Conservation (phyloP, 306 rosid species). For the Acacia acuminata region DNA sequence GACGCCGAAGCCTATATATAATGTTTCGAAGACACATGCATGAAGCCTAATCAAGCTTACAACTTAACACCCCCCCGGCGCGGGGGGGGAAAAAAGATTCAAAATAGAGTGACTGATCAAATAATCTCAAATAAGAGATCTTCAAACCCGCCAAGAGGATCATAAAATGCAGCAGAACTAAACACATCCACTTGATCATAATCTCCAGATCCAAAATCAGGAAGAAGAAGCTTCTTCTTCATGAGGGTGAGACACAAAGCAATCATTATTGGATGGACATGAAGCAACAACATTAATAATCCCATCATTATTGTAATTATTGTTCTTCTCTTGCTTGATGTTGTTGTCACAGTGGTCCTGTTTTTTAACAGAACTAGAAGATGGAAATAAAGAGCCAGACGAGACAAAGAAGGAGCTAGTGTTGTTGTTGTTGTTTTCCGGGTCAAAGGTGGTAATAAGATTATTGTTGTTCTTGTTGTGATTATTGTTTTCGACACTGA, state of each 20-base stretch:
- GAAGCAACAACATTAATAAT: not conserved
- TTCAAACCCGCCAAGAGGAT: not conserved
- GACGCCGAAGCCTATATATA: too few relatives aligned
- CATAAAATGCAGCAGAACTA: not conserved
- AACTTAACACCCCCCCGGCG: too few relatives aligned
- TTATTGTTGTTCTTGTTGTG: not conserved
- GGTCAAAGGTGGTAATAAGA: slow-evolving; percentile 5
- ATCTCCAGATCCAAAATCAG: not conserved
- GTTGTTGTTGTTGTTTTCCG: not conserved
- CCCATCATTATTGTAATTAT: not conserved
- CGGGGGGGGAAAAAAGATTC: too few relatives aligned
- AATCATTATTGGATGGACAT: not conserved
- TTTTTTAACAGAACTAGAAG: not conserved
- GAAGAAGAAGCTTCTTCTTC: not conserved
- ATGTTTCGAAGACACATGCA: too few relatives aligned
- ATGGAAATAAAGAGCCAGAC: not conserved
- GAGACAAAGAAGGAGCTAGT: slow-evolving; percentile 21
- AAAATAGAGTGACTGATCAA: not conserved
- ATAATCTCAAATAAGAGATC: not conserved
- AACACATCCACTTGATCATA: not conserved
- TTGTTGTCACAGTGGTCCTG: not conserved
- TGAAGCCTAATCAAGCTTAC: too few relatives aligned
- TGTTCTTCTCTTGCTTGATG: not conserved
- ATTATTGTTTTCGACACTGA: slow-evolving; percentile 47
- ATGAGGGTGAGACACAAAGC: not conserved